Percentiles rank a stretch among this genome's conserved stretches.
Conservation (phyloP, 2,329 filamentous ascomycete genomes). For the Fusarium secorum region DNA sequence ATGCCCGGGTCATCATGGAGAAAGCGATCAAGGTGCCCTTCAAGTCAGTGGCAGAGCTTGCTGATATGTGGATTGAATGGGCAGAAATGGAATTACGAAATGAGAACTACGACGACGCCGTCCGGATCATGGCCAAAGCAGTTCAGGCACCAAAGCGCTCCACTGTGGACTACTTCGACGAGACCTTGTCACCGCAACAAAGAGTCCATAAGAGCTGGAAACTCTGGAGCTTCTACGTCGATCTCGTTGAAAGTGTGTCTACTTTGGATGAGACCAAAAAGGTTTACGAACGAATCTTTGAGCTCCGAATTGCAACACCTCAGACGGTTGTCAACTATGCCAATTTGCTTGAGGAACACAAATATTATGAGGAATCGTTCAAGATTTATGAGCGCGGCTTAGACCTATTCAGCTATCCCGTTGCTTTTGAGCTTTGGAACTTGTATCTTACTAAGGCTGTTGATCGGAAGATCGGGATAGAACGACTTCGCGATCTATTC, state of each 20-base stretch:
- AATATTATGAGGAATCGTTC: conserved; percentile 97
- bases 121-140: conserved; percentile 96
- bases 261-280: conserved; percentile 91
- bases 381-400: conserved; percentile 96
- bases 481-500: conserved; percentile 91
- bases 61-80: conserved; percentile 99
- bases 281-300: conserved; percentile 97
- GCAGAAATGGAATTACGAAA: conserved; percentile 96
- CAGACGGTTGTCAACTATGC: conserved; percentile 99
- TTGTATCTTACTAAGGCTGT: conserved; percentile 97
- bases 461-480: conserved; percentile 93
- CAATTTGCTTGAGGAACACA: conserved; percentile 90
- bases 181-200: conserved; percentile 91
- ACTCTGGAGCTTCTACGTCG: conserved; percentile 98
- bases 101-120: conserved; percentile 93
- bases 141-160: conserved; percentile 96
- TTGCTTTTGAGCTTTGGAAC: conserved; percentile 99
- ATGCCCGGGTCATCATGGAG: conserved; percentile 91
- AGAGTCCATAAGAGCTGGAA: conserved; percentile 99
- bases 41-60: conserved; percentile 95
- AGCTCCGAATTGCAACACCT: conserved; percentile 95
- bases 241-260: conserved; percentile 93
- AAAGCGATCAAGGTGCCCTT: conserved; percentile 98
- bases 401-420: conserved; percentile 97
- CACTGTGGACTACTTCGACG: conserved; percentile 99